Evolutionary conservation across 768 basidiomycete species (phyloP).

Genomic region (Leucocoprinus birnbaumii): DNA sequence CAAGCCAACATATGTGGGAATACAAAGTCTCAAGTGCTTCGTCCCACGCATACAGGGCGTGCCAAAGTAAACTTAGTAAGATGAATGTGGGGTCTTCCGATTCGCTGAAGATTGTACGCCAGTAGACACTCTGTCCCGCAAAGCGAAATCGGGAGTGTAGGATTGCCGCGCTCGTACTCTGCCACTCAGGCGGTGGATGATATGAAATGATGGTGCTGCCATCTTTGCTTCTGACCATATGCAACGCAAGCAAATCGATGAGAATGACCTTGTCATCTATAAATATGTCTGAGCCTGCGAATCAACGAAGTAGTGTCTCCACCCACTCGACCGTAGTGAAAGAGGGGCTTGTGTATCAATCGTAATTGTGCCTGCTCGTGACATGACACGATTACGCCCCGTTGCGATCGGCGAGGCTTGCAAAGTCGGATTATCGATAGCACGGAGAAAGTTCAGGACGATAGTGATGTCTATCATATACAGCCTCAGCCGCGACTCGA

Average conservation of each 20-base stretch:
- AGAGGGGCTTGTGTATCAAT: slow-evolving; percentile 39
- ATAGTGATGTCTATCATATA: slow-evolving; percentile 46
- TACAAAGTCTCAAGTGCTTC: slow-evolving; percentile 54
- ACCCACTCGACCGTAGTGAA: slow-evolving; percentile 18
- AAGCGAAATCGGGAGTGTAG: slow-evolving; percentile 31
- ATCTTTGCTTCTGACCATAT: slow-evolving; percentile 34
- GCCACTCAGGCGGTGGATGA: slow-evolving; percentile 30
- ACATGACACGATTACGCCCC: background rate
- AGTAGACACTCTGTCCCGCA: slow-evolving; percentile 42
- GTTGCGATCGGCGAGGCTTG: background rate
- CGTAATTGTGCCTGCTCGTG: slow-evolving; percentile 15
- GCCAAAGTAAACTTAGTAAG: slow-evolving; percentile 53
- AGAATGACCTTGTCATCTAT: slow-evolving; percentile 29
- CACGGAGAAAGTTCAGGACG: slow-evolving; percentile 42
- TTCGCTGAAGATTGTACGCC: slow-evolving; percentile 37
- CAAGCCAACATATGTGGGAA: slow-evolving; percentile 45
- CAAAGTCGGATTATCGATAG: slow-evolving; percentile 13
- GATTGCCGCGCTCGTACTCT: slow-evolving; percentile 32
- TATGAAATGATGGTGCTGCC: slow-evolving; percentile 46
- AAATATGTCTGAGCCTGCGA: background rate
- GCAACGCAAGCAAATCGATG: slow-evolving; percentile 41
- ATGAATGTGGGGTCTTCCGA: slow-evolving; percentile 55
- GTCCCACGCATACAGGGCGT: slow-evolving; percentile 62
- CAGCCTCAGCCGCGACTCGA: background rate
- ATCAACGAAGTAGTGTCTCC: background rate